These are phyloP conservation scores for Corchorus capsularis DNA, from an alignment of 345 rosid genomes.

Conservation along the genomic window DNA sequence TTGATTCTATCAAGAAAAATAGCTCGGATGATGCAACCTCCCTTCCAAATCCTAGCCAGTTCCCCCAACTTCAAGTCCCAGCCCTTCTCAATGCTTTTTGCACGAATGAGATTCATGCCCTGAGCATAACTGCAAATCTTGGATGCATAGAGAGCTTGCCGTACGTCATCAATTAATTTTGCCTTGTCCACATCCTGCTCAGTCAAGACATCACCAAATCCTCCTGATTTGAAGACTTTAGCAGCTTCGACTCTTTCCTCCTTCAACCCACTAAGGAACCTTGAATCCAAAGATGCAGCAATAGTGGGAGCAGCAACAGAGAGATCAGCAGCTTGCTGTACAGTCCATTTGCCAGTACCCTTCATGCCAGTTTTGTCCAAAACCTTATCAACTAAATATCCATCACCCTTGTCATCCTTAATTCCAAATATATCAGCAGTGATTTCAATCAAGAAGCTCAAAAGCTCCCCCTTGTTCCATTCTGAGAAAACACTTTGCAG, in stretches of 20 bases:
- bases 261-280: conserved; percentile 92
- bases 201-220: conserved; percentile 63
- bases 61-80: conserved; percentile 95
- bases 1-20: conserved; percentile 91
- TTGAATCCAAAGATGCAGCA: conserved; percentile 81
- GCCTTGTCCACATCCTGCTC: conserved; percentile 76
- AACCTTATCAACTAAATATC: conserved; percentile 88
- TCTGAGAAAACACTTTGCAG: conserved; percentile 65
- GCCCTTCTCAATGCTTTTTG: conserved; percentile 83
- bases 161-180: conserved; percentile 79
- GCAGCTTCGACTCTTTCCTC: conserved; percentile 91
- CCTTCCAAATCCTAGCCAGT: conserved; percentile 97
- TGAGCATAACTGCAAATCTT: conserved; percentile 98
- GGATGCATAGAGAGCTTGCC: conserved; percentile 90
- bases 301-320: conserved; percentile 96
- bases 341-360: conserved; percentile 98
- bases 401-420: conserved; percentile 84
- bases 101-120: conserved; percentile 95
- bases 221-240: conserved; percentile 74
- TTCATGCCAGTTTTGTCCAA: conserved; percentile 98
- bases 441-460: conserved; percentile 92
- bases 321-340: conserved; percentile 96
- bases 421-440: conserved; percentile 89
- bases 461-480: conserved; percentile 96
- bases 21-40: conserved; percentile 95